Evolutionary conservation across 129 eudicot genomes (phyloP).

Genomic region (Artemisia argyi): DNA sequence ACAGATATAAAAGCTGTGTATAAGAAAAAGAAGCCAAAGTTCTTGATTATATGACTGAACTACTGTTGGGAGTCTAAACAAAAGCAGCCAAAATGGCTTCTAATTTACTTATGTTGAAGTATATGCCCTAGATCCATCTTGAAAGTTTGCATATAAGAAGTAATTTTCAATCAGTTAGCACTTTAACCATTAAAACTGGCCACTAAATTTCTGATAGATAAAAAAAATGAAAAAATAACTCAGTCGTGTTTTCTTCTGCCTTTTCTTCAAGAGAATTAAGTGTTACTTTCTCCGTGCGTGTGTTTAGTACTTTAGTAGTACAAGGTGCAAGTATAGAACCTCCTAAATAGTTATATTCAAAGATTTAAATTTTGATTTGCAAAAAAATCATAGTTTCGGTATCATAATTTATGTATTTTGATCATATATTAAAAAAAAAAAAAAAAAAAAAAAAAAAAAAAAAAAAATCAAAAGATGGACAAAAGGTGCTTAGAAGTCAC

Average conservation of each 20-base stretch:
- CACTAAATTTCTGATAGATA: background rate
- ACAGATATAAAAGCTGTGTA: constrained; percentile 90
- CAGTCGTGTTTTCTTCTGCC: background rate
- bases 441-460: too few species aligned
- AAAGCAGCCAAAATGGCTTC: constrained; percentile 15
- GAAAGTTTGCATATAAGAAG: background rate
- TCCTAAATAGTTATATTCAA: too few species aligned
- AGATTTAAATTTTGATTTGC: too few species aligned
- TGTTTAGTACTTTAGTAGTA: too few species aligned
- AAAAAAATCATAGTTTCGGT: too few species aligned
- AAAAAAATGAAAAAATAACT: background rate
- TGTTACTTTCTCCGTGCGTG: too few species aligned
- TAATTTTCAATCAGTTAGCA: background rate
- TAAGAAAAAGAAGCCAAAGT: background rate
- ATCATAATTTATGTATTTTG: too few species aligned
- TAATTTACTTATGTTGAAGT: background rate
- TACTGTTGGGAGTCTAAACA: background rate
- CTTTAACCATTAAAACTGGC: background rate
- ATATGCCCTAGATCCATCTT: background rate
- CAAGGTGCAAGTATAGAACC: too few species aligned
- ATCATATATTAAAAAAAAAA: too few species aligned
- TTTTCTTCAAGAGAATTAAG: too few species aligned
- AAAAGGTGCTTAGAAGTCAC: too few species aligned
- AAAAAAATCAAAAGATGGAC: too few species aligned
- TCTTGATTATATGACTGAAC: background rate